Evolutionary conservation across 2,329 filamentous ascomycete species (phyloP), one percentile per base, ranked within the genome.

Genomic region (Botrytis deweyae): DNA sequence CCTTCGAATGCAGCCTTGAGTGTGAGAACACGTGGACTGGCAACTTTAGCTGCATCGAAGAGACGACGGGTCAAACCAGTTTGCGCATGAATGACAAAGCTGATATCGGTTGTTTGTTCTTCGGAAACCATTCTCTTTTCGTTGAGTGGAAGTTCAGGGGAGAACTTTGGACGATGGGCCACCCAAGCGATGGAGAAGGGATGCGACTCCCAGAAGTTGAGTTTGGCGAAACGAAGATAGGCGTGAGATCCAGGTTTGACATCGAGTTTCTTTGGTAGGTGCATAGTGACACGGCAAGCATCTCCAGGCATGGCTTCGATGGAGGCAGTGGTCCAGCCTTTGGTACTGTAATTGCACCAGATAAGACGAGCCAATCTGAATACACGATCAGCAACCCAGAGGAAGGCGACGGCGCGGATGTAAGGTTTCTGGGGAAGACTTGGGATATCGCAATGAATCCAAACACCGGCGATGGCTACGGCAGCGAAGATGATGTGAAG

Each of bases 21-120:
- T 9, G 44, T 74, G 29, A 77, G 59, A 16, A 36, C 70, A 42
- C 72, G 71, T 59, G 72, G 67, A 25, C 65, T 40, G 40, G 55
- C 72, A 8, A 84, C 83, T 73, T 86, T 85, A 10, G 93, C 94
- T 74, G 87, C 89, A 78, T 92, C 86, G 85, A 90, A 97, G 4
- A 98, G 89, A 78, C 90, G 90, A 79, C 93, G 90, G 12, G 96
- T 98, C 84, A 97, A 92, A 44, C 95, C 95, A 0, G 92, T 95
- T 75, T 96, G 92, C 42, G 94, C 93, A 75, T 93, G 93, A 78
- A 98, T 91, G 78, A 98, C 87, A 79, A 98, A 93, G 0, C 92
- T 94, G 74, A 97, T 89, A 33, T 86, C 88, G 1, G 49, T 82
- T 18, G 72, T 55, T 36, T 70, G 72, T 14, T 29, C n/a, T 44